phyloP scores from a whole-genome alignment of 1,284 basidiomycete species.

The Cutaneotrichosporon sp. region DNA sequence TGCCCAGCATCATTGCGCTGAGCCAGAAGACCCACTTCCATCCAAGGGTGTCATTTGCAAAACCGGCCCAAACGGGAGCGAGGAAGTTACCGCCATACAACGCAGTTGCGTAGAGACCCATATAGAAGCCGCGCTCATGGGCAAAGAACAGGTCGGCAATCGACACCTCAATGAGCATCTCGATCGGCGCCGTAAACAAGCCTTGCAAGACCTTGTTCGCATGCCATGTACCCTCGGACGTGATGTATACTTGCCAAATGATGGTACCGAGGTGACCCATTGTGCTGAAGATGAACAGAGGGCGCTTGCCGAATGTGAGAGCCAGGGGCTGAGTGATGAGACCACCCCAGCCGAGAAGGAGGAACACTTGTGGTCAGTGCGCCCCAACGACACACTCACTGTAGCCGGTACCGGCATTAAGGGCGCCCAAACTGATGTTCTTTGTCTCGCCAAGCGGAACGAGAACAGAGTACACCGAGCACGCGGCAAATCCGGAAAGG shows the following conservation, averaged over 20 bases:
- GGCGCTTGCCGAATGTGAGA: constrained; percentile 30
- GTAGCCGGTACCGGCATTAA: constrained; percentile 32
- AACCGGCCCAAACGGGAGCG: constrained; percentile 26
- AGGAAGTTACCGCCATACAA: constrained; percentile 24
- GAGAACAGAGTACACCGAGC: constrained; percentile 30
- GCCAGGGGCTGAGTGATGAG: constrained; percentile 33
- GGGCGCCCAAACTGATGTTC: constrained; percentile 23
- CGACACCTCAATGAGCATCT: constrained; percentile 28
- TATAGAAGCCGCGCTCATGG: constrained; percentile 31
- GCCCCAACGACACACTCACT: constrained; percentile 11
- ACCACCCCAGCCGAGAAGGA: constrained; percentile 34
- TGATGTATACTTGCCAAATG: constrained; percentile 28
- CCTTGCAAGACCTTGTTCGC: constrained; percentile 31
- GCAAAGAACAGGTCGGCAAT: constrained; percentile 28
- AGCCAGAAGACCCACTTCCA: constrained; percentile 31
- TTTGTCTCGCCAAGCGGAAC: constrained; percentile 26
- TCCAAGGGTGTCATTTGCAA: constrained; percentile 26
- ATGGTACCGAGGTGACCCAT: constrained; percentile 20
- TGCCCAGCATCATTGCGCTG: constrained; percentile 19
- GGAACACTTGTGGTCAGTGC: constrained; percentile 23
- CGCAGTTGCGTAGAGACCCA: constrained; percentile 25
- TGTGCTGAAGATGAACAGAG: constrained; percentile 25
- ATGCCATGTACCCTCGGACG: constrained; percentile 20
- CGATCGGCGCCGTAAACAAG: constrained; percentile 27
- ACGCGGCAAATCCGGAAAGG: constrained; percentile 19